Evolutionary conservation across 176 grass and related monocot genomes (phyloP).

Genomic region (Typha latifolia): DNA sequence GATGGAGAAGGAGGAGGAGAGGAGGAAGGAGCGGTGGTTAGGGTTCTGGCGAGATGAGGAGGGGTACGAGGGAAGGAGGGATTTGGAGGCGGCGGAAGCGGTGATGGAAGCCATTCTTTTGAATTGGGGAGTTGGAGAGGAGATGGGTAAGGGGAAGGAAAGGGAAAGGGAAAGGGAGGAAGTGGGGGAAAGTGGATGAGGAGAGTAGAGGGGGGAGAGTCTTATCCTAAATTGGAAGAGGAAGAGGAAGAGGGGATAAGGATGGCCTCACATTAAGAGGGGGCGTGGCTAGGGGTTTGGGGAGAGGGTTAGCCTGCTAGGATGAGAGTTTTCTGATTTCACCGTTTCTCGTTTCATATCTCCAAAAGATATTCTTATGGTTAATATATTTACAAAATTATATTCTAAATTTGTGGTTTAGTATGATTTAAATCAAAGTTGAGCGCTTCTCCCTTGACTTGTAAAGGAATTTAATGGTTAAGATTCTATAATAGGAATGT

Average conservation of each 20-base stretch:
- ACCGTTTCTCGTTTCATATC: no score
- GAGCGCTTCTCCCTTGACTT: no score
- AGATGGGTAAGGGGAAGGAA: constrained; percentile 1
- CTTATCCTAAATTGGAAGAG: constrained; percentile 38
- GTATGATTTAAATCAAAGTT: no score
- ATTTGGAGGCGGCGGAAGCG: constrained; percentile 29
- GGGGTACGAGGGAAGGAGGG: constrained; percentile 34
- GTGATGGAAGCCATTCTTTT: constrained; percentile 19
- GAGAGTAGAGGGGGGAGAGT: constrained; percentile 15
- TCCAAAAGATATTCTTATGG: no score
- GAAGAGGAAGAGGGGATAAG: constrained; percentile 27
- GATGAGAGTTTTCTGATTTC: no score
- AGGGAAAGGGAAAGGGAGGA: constrained; percentile 11
- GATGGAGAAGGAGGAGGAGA: constrained; percentile 8
- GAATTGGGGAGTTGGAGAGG: background rate
- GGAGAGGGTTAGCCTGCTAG: no score
- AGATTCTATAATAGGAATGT: no score
- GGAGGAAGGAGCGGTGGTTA: no score
- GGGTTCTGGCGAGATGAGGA: constrained; percentile 22
- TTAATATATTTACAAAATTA: no score
- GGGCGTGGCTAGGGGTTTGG: background rate
- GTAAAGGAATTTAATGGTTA: no score
- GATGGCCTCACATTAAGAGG: constrained; percentile 39
- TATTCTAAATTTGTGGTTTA: no score
- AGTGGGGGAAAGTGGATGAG: constrained; percentile 19